These are phyloP conservation scores for Claviceps sorghi DNA, from an alignment of 2,329 filamentous ascomycete genomes.

Conservation along the genomic window DNA sequence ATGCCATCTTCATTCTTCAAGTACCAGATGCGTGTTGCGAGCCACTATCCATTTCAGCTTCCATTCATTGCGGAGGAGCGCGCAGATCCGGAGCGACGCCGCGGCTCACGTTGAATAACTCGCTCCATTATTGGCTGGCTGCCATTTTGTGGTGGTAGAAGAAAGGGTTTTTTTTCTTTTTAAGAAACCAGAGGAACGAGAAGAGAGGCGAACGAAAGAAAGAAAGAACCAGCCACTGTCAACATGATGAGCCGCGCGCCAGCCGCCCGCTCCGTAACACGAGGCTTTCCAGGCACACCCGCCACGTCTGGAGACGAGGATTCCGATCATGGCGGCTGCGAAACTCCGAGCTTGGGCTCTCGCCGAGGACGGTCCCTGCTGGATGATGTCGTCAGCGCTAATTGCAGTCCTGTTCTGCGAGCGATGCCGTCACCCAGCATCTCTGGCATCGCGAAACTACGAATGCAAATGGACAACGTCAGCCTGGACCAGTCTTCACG, in stretches of 20 bases:
- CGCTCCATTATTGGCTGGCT: conserved; percentile 1
- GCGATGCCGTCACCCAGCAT: conserved; percentile 37
- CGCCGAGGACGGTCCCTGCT: conserved; percentile 28
- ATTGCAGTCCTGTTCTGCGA: conserved; percentile 48
- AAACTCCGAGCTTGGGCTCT: conserved; percentile 23
- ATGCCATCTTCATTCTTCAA: conserved; percentile 34
- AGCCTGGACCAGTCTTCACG: conserved; percentile 46
- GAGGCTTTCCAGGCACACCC: conserved; percentile 41
- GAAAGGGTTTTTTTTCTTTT: too few species aligned
- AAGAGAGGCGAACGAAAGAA: background rate
- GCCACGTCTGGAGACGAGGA: conserved; percentile 43
- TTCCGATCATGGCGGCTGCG: conserved; percentile 31
- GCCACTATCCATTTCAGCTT: conserved; percentile 33
- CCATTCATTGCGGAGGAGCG: conserved; percentile 36
- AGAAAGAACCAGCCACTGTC: conserved; percentile 3
- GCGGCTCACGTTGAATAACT: conserved; percentile 31
- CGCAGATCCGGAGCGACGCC: conserved; percentile 45
- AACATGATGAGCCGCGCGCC: conserved; percentile 33
- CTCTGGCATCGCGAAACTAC: conserved; percentile 70
- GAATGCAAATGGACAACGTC: conserved; percentile 66
- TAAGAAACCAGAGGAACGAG: background rate
- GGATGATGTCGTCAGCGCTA: conserved; percentile 44
- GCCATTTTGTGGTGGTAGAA: background rate
- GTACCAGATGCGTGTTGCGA: conserved; percentile 43
- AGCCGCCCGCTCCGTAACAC: conserved; percentile 38